Evolutionary conservation across 768 basidiomycete species (phyloP).

Genomic region (Amanita pallidorosea): DNA sequence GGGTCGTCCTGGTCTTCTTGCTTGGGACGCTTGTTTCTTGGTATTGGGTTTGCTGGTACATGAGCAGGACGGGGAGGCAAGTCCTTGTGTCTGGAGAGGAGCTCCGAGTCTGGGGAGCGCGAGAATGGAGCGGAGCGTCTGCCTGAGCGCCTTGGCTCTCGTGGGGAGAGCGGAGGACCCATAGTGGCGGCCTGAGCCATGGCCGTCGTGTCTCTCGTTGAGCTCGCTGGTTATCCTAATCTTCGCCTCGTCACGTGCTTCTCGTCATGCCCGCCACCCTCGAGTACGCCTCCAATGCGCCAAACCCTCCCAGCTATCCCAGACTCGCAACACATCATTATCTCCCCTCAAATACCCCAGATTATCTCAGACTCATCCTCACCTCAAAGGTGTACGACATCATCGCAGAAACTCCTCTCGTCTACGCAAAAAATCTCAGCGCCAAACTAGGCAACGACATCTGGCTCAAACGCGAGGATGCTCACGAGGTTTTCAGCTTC

Average conservation of each 20-base stretch:
- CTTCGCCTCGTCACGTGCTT: slow-evolving; percentile 4
- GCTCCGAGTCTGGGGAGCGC: slow-evolving; percentile 68
- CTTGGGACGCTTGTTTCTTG: slow-evolving; percentile 53
- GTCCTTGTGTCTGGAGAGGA: slow-evolving; percentile 39
- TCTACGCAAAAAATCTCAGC: slow-evolving; percentile 79
- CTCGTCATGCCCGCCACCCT: slow-evolving; percentile 26
- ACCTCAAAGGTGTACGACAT: slow-evolving; percentile 89
- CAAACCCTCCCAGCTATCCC: slow-evolving; percentile 54
- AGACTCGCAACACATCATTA: slow-evolving; percentile 57
- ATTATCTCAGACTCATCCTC: slow-evolving; percentile 82
- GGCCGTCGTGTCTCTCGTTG: neutral
- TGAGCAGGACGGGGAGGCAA: slow-evolving; percentile 28
- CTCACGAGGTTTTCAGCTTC: slow-evolving; percentile 98
- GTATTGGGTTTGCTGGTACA: slow-evolving; percentile 26
- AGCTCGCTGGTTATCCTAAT: slow-evolving; percentile 4
- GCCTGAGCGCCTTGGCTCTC: slow-evolving; percentile 71
- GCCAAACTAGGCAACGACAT: slow-evolving; percentile 84
- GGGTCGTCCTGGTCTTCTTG: slow-evolving; percentile 64
- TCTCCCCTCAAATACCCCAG: slow-evolving; percentile 58
- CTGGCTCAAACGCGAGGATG: slow-evolving; percentile 94
- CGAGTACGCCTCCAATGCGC: slow-evolving; percentile 62
- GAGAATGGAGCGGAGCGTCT: slow-evolving; percentile 64
- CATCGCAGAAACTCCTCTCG: slow-evolving; percentile 82
- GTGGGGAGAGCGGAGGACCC: slow-evolving; percentile 70
- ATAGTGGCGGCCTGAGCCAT: slow-evolving; percentile 63